These are phyloP conservation scores for Dissophora globulifera DNA, from an alignment of 192 early-diverging fungal species.

Conservation along the genomic window DNA sequence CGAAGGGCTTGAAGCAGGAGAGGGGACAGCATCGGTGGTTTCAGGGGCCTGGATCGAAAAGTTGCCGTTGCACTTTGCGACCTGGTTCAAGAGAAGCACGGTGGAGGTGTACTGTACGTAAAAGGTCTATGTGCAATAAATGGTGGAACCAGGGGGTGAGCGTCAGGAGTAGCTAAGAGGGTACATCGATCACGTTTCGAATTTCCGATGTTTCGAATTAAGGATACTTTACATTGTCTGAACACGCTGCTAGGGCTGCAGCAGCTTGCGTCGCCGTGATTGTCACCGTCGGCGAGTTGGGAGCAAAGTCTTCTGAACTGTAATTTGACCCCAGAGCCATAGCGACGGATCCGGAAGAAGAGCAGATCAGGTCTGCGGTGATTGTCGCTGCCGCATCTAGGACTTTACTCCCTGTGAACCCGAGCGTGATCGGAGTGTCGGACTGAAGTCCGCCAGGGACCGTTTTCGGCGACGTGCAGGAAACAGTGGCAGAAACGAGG, in stretches of 20 bases:
- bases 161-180: too few relatives aligned
- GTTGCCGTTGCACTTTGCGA: too few relatives aligned
- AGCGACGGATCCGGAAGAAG: not conserved
- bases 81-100: too few relatives aligned
- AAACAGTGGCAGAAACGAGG: conserved; percentile 14
- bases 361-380: conserved; percentile 31
- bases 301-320: not conserved
- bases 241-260: conserved; percentile 14
- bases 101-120: too few relatives aligned
- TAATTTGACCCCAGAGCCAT: conserved; percentile 7
- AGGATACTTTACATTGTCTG: conserved; percentile 23
- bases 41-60: too few relatives aligned
- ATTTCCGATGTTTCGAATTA: too few relatives aligned
- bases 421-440: conserved; percentile 14
- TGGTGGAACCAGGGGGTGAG: too few relatives aligned
- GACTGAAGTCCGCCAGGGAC: not conserved
- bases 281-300: conserved; percentile 6
- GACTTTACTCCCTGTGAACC: not conserved
- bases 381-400: not conserved
- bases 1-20: too few relatives aligned
- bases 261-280: conserved; percentile 1
- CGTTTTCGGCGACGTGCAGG: conserved; percentile 9
- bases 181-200: too few relatives aligned
- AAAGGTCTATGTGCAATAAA: not conserved
- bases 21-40: too few relatives aligned